Conservation (phyloP, 169 alveolate species). For the Babesia sp. region DNA sequence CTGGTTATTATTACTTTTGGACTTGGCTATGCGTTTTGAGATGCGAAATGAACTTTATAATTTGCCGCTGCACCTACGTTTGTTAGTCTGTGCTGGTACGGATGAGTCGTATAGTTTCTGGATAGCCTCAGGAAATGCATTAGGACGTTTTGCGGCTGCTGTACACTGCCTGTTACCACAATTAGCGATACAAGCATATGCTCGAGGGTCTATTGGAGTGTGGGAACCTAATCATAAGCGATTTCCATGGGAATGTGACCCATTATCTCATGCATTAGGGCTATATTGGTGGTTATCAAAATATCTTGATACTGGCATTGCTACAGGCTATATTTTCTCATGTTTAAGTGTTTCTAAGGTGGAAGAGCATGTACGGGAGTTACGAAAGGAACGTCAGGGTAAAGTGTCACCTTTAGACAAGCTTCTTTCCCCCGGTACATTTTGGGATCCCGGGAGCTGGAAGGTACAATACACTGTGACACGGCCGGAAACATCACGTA, state of each 20-base stretch:
- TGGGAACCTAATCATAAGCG: not conserved
- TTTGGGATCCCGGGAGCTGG: slow-evolving; percentile 32
- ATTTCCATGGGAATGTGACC: slow-evolving; percentile 24
- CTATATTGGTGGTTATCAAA: slow-evolving; percentile 5
- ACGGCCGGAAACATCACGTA: not conserved
- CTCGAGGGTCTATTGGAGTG: not conserved
- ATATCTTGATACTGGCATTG: not conserved
- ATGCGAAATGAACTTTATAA: not conserved
- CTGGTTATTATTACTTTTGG: slow-evolving; percentile 4
- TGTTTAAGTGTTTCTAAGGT: not conserved
- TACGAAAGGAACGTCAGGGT: not conserved
- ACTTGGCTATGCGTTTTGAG: not conserved
- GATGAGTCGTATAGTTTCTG: slow-evolving; percentile 14
- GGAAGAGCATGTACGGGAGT: not conserved
- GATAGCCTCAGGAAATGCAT: slow-evolving; percentile 13
- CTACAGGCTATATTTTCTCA: not conserved
- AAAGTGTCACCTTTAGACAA: not conserved
- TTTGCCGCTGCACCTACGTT: not conserved
- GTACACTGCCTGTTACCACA: slow-evolving; percentile 7
- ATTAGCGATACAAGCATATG: not conserved
- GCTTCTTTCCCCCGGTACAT: slow-evolving; percentile 20
- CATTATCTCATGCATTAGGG: slow-evolving; percentile 22
- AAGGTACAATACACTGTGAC: slow-evolving; percentile 8
- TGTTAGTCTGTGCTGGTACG: not conserved
- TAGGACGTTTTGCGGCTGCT: slow-evolving; percentile 2